A percentile compares a stretch with the other conserved stretches of the same genome.
Conservation (phyloP, 1,284 basidiomycete genomes). For the Fomitopsis palustris region DNA sequence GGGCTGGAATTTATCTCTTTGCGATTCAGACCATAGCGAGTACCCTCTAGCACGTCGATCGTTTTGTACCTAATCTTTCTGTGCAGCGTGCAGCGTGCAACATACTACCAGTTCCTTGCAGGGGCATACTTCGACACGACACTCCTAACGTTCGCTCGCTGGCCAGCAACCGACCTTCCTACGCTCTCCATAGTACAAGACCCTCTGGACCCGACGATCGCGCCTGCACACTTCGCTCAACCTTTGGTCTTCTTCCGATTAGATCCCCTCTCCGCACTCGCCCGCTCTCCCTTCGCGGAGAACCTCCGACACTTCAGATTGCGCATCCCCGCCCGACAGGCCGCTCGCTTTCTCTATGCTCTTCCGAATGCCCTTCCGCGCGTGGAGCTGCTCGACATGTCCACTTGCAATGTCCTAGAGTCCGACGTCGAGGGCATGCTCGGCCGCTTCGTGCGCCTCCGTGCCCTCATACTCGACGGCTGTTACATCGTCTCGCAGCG, state of each 20-base stretch:
- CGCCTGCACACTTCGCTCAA: slow-evolving; percentile 54
- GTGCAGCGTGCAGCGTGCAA: slow-evolving; percentile 58
- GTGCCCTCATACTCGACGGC: slow-evolving; percentile 52
- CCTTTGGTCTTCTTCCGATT: slow-evolving; percentile 72
- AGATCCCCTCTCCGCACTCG: slow-evolving; percentile 42
- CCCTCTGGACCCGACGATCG: slow-evolving; percentile 39
- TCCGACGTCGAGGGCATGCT: slow-evolving; percentile 49
- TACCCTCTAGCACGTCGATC: not conserved
- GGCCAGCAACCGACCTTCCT: slow-evolving; percentile 46
- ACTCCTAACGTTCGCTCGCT: slow-evolving; percentile 48
- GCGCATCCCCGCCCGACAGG: slow-evolving; percentile 54
- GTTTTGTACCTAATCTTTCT: not conserved
- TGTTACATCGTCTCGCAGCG: slow-evolving; percentile 41
- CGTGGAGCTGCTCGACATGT: slow-evolving; percentile 55
- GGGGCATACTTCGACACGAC: slow-evolving; percentile 70
- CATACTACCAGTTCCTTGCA: slow-evolving; percentile 68
- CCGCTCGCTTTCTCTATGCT: slow-evolving; percentile 41
- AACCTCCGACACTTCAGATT: slow-evolving; percentile 48
- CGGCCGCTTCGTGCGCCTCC: slow-evolving; percentile 38
- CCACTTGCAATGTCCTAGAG: slow-evolving; percentile 48
- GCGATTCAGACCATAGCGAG: slow-evolving; percentile 67
- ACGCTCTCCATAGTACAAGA: slow-evolving; percentile 67
- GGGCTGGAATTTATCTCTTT: slow-evolving; percentile 44
- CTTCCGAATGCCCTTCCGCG: slow-evolving; percentile 33
- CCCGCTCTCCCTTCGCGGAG: slow-evolving; percentile 40